A percentile compares a stretch with the other conserved stretches of the same genome.
phyloP scores from a whole-genome alignment of 441 rosid genomes.

The Brassica hybrid region DNA sequence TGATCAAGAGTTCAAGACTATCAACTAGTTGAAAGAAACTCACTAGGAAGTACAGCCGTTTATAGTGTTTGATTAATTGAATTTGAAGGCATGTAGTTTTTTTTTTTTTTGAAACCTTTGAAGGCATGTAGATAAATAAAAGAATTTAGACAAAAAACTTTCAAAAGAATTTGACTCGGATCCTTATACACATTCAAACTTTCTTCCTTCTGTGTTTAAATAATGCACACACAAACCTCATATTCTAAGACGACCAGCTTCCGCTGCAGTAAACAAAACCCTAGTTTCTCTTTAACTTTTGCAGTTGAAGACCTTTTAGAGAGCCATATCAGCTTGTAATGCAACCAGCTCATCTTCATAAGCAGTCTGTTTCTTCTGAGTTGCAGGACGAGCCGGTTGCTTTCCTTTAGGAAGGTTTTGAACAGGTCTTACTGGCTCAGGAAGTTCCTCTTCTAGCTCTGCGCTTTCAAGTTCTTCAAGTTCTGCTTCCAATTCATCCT shows the following conservation, averaged over 20 bases:
- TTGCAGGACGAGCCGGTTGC: constrained; percentile 60
- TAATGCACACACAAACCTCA: constrained; percentile 36
- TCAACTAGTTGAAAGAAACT: neutral
- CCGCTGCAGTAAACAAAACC: constrained; percentile 14
- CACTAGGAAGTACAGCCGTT: neutral
- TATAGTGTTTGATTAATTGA: neutral
- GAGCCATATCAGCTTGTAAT: constrained; percentile 32
- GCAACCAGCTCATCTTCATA: constrained; percentile 82
- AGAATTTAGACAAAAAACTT: neutral
- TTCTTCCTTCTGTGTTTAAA: constrained; percentile 7
- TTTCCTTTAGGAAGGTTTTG: constrained; percentile 65
- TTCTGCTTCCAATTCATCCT: constrained; percentile 98
- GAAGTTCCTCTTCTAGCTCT: constrained; percentile 91
- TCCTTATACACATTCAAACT: constrained; percentile 19
- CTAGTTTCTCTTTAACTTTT: neutral
- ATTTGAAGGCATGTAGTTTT: constrained; percentile 3
- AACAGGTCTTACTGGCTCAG: constrained; percentile 75
- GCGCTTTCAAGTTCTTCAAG: constrained; percentile 95
- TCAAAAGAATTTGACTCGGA: constrained; percentile 4
- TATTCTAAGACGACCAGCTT: constrained; percentile 66
- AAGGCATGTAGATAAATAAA: neutral
- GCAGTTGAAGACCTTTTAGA: constrained; percentile 24
- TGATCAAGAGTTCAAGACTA: too few species aligned
- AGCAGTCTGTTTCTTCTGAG: constrained; percentile 72
- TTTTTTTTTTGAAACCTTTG: neutral